Evolutionary conservation across 108 stramenopile genomes (phyloP).

Genomic region (Cyclotella baltica): DNA sequence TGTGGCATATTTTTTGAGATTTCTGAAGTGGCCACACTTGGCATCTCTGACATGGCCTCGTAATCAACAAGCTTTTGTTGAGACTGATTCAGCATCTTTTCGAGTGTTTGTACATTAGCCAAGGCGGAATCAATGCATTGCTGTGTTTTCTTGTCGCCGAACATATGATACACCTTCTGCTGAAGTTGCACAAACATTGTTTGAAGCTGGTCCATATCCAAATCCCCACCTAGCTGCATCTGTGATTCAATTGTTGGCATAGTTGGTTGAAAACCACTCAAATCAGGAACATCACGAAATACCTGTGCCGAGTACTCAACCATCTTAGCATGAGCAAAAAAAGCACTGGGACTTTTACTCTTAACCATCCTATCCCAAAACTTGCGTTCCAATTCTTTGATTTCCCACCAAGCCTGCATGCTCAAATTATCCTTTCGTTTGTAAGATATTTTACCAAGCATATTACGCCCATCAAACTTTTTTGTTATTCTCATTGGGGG

Average conservation of each 20-base stretch:
- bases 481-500: slow-evolving; percentile 7
- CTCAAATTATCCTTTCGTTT: not conserved
- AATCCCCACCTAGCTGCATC: not conserved
- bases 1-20: too few relatives aligned
- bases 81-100: not conserved
- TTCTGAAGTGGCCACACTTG: not conserved
- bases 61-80: not conserved
- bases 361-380: slow-evolving; percentile 9
- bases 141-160: not conserved
- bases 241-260: not conserved
- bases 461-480: slow-evolving; percentile 4
- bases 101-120: not conserved
- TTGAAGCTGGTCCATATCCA: not conserved
- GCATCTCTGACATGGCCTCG: not conserved
- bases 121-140: not conserved
- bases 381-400: slow-evolving; percentile 1
- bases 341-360: not conserved
- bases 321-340: not conserved
- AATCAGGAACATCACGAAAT: not conserved
- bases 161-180: not conserved
- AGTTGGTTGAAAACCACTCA: not conserved
- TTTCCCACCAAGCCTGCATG: not conserved
- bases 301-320: not conserved
- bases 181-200: not conserved
- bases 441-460: not conserved